Evolutionary conservation across 306 rosid species (phyloP).

Genomic region (Castanea mollissima): DNA sequence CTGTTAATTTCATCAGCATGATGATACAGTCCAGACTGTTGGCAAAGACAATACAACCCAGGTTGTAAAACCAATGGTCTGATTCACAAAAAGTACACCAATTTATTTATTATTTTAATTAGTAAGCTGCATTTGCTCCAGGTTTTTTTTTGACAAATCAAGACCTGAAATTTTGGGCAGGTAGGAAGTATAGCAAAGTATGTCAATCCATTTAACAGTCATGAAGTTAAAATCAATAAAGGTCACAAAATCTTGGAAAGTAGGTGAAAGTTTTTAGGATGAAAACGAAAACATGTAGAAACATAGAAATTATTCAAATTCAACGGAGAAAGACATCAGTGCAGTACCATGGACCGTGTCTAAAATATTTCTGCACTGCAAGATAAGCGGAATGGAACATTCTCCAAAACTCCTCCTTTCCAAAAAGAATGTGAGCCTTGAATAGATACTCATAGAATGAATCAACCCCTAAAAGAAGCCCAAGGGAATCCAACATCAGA

Average conservation of each 20-base stretch:
- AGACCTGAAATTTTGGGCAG: background rate
- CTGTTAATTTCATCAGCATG: background rate
- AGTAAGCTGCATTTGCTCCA: background rate
- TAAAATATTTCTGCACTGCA: slow-evolving; percentile 65
- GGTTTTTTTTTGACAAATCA: background rate
- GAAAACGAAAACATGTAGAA: background rate
- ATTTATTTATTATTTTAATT: background rate
- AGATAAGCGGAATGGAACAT: slow-evolving; percentile 58
- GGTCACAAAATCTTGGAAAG: background rate
- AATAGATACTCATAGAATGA: slow-evolving; percentile 94
- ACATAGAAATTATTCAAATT: slow-evolving; percentile 3
- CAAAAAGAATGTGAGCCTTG: slow-evolving; percentile 84
- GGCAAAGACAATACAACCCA: background rate
- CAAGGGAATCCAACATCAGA: slow-evolving; percentile 36
- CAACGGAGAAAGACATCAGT: slow-evolving; percentile 8
- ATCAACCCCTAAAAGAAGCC: slow-evolving; percentile 81
- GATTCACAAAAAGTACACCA: background rate
- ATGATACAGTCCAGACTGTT: background rate
- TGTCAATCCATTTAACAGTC: background rate
- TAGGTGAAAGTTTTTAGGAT: background rate
- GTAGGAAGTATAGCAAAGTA: background rate
- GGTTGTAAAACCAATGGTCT: background rate
- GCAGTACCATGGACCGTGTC: slow-evolving; percentile 94
- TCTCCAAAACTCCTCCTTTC: slow-evolving; percentile 62
- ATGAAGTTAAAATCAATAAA: background rate